These are phyloP conservation scores for Diplodia seriata DNA, from an alignment of 2,329 filamentous ascomycete genomes.

Conservation along the genomic window DNA sequence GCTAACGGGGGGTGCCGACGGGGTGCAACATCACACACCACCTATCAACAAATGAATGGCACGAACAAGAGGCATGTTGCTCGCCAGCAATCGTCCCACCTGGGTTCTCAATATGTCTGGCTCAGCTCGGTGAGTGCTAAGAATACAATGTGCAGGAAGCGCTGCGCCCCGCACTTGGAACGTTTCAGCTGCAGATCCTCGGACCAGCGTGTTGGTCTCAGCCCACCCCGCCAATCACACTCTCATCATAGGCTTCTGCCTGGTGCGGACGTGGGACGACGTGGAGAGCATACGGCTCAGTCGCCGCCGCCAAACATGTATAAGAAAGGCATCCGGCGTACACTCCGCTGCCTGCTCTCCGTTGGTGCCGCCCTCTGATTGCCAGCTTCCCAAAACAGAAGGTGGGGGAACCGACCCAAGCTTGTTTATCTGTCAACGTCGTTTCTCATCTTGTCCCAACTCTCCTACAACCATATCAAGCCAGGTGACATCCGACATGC, in stretches of 20 bases:
- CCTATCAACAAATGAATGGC: too few relatives aligned
- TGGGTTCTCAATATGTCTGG: too few relatives aligned
- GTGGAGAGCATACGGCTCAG: conserved; percentile 5
- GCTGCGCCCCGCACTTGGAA: conserved; percentile 6
- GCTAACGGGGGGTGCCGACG: too few relatives aligned
- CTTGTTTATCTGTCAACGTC: not conserved
- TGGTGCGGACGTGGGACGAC: conserved; percentile 23
- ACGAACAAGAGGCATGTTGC: not conserved
- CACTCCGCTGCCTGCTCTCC: not conserved
- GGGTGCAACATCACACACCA: too few relatives aligned
- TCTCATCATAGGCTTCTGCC: conserved; percentile 12
- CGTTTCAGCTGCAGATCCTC: conserved; percentile 25
- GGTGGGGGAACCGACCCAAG: conserved; percentile 6
- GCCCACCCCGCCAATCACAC: conserved; percentile 11
- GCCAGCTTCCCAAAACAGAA: conserved; percentile 12
- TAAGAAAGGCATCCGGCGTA: not conserved
- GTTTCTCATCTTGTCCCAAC: not conserved
- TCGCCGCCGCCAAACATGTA: not conserved
- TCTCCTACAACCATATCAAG: too few relatives aligned
- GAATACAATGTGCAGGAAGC: conserved; percentile 8
- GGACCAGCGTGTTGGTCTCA: conserved; percentile 18
- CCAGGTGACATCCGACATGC: not conserved
- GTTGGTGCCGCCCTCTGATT: not conserved
- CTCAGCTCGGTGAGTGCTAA: not conserved
- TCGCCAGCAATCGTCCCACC: too few relatives aligned